Base-by-base conservation (phyloP, 2,329 filamentous ascomycete genomes). In the Hypomyces rosellus region DNA sequence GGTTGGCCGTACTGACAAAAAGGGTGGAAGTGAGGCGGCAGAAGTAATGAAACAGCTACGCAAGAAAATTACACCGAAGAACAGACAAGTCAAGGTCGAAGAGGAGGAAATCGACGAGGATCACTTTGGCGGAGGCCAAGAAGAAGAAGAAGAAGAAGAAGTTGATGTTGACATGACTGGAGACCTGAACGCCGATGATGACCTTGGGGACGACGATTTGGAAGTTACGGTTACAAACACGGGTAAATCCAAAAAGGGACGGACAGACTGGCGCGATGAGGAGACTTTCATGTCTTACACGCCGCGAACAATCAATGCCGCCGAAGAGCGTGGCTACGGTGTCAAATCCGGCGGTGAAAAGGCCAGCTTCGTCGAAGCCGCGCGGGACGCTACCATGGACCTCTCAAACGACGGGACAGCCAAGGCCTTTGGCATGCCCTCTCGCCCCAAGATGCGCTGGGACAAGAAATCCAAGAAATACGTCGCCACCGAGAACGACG, bases 211-310 rank as follows among this genome's bases (percentile, higher is more conserved):
- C 49, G 85, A 85, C 33, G 84, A 85, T 12, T 71, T 89, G 33
- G 85, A 88, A 65, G 79, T 88, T 15, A 88, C 84, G 3, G 80
- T 92, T 57, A 82, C 84, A 13, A 82, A 84, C 62, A 71, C 79
- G 41, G 66, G 70, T 43, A 70, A 75, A 57, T 64, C 71, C 61
- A 71, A 42, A 16, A 60, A 57, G 67, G 80, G 73, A 61, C 80
- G 63, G 62, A 81, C 74, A 12, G 79, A 84, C 42, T 96, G 84
- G 78, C 83, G 88, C 63, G 91, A 96, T 65, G 80, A 84, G 0
- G 91, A 96, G 41, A 82, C 93, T 59, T 99, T 95, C 82, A 97
- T 99, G 90, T 88, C 89, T 9, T 99, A 99, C 75, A 88, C 83
- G 1, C 93, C 93, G 0, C 85, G 87, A 54, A 84, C 83, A 39